These are phyloP conservation scores for Amauroascus niger DNA, from an alignment of 2,329 filamentous ascomycete species.

Conservation along the genomic window DNA sequence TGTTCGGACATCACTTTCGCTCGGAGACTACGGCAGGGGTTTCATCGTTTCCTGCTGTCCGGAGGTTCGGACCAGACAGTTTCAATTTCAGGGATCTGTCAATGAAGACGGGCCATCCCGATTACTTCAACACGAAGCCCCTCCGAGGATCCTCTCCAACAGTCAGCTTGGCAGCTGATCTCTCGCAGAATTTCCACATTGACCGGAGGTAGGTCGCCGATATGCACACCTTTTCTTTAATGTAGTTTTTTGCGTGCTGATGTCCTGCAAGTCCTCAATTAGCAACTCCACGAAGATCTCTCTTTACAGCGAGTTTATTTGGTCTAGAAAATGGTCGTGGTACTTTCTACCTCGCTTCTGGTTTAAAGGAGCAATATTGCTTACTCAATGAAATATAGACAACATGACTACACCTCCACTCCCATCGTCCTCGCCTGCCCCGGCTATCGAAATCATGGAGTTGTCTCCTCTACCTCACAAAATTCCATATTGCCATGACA, in stretches of 20 bases:
- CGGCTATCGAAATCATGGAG: constrained; percentile 71
- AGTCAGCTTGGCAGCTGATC: constrained; percentile 79
- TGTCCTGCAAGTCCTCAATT: constrained; percentile 58
- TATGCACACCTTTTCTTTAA: constrained; percentile 3
- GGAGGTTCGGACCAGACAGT: constrained; percentile 51
- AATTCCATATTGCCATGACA: constrained; percentile 51
- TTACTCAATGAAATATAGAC: constrained; percentile 44
- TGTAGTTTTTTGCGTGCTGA: constrained; percentile 15
- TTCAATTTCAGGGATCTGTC: constrained; percentile 69
- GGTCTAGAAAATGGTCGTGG: constrained; percentile 49
- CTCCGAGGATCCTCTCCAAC: constrained; percentile 81
- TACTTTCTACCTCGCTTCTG: constrained; percentile 31
- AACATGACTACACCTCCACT: constrained; percentile 75
- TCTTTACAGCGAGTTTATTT: constrained; percentile 68
- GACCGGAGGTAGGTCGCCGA: constrained; percentile 66
- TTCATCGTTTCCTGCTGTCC: constrained; percentile 45
- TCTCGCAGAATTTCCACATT: constrained; percentile 94
- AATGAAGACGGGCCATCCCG: constrained; percentile 57
- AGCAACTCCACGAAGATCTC: constrained; percentile 70
- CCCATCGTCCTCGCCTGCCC: constrained; percentile 70
- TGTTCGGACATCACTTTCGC: constrained; percentile 54
- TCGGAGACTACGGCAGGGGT: constrained; percentile 41
- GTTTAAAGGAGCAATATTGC: constrained; percentile 8
- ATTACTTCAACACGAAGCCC: constrained; percentile 75
- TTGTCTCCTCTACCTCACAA: constrained; percentile 91